Evolutionary conservation across 352 stramenopile genomes (phyloP).

Genomic region (Paralagenidium karlingii): DNA sequence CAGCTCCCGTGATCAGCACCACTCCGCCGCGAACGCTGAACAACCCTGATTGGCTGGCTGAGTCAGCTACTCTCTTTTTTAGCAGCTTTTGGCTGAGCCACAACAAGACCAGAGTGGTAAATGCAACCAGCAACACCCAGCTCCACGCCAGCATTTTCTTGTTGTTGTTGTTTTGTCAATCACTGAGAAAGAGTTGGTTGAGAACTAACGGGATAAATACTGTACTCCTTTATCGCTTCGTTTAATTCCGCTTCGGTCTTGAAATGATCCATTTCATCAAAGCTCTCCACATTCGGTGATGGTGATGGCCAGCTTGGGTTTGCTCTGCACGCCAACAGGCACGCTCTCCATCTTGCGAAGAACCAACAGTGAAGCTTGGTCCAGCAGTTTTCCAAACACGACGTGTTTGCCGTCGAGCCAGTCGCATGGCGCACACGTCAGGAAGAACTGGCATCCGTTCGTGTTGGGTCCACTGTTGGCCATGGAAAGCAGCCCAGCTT

Average conservation of each 20-base stretch:
- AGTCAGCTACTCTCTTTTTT: too few species aligned
- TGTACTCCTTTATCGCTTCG: too few species aligned
- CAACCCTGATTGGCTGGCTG: too few species aligned
- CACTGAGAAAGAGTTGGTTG: too few species aligned
- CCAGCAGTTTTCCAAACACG: slow-evolving; percentile 93
- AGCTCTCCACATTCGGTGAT: slow-evolving; percentile 86
- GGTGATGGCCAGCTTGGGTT: slow-evolving; percentile 77
- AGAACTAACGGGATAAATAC: too few species aligned
- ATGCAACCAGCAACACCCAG: too few species aligned
- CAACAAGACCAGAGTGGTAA: too few species aligned
- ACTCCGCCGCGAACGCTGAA: slow-evolving; percentile 36
- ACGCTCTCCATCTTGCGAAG: slow-evolving; percentile 89
- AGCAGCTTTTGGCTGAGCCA: too few species aligned
- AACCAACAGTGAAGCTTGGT: slow-evolving; percentile 71
- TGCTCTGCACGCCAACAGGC: slow-evolving; percentile 64
- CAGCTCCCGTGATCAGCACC: slow-evolving; percentile 55
- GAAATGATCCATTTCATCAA: slow-evolving; percentile 9
- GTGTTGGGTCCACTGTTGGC: slow-evolving; percentile 88
- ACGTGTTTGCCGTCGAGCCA: slow-evolving; percentile 95
- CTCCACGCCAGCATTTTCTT: too few species aligned
- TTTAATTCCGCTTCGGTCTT: too few species aligned
- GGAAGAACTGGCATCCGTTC: slow-evolving; percentile 94
- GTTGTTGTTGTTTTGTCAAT: too few species aligned
- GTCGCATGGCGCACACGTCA: slow-evolving; percentile 88
- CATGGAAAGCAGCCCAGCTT: slow-evolving; percentile 73